Evolutionary conservation across 1,284 basidiomycete species (phyloP), one percentile per base, ranked within the genome.

Genomic region (Ceratobasidium sp.): DNA sequence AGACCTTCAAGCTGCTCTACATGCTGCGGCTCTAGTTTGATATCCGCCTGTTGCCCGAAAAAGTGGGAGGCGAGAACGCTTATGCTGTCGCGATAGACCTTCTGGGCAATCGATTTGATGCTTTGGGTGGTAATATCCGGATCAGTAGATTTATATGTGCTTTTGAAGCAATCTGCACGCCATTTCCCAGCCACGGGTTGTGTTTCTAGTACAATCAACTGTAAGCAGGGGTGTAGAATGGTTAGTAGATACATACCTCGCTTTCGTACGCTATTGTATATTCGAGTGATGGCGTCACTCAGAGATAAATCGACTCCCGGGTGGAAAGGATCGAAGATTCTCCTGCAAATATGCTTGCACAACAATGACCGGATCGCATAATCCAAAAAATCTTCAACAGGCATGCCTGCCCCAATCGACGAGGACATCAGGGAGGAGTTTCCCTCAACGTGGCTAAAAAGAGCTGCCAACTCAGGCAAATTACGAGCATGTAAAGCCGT

Each of bases 351-450:
- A 56, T 51, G 53, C 40, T 60, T 51, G 66, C 64, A 68, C 15
- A 79, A 33, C 40, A 79, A 10, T 13, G 26, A 61, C 9, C 78
- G 78, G n/a, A 77, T 64, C 26, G 44, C 53, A 51, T 76, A 79
- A 42, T 79, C 78, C 10, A 79, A 23, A 39, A 79, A 75, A 33
- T 79, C 78, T 63, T 79, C 78, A 42, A 79, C 39, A n/a, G 58
- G 61, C 58, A 72, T 64, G 23, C 56, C 70, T 39, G 18, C 63
- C 9, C 78, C 72, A 40, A 40, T 49, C 4, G 78, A 68, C 9
- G 78, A 79, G n/a, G 40, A 56, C 26, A 76, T 55, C 18, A 79
- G 40, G 12, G 60, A 73, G 7, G 71, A 15, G 18, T 46, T 46
- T n/a, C 64, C 61, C 33, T 63, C 78, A 26, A 77, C 40, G 60